phyloP scores from a whole-genome alignment of 2,329 filamentous ascomycete genomes.

The Colletotrichum shisoi region DNA sequence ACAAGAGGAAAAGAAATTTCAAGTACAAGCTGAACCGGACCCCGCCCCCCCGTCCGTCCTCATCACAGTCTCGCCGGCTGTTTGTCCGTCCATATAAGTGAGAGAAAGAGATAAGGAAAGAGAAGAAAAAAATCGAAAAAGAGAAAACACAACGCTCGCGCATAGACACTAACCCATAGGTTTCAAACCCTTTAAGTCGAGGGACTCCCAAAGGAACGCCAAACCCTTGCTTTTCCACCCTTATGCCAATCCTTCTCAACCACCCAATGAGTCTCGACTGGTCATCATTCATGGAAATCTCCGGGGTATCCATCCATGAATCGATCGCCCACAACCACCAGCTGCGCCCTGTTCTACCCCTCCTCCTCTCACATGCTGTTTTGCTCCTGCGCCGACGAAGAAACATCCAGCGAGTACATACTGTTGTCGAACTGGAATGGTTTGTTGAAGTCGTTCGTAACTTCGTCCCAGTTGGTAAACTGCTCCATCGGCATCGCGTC shows the following conservation, averaged over 20 bases:
- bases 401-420: constrained; percentile 48
- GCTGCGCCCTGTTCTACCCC: neutral
- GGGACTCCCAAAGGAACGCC: constrained; percentile 29
- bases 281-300: constrained; percentile 32
- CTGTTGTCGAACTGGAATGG: constrained; percentile 61
- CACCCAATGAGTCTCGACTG: constrained; percentile 27
- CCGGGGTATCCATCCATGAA: constrained; percentile 32
- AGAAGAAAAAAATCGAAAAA: constrained; percentile 22
- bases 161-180: constrained; percentile 14
- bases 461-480: constrained; percentile 59
- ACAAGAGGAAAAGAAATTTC: neutral
- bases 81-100: neutral
- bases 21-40: neutral
- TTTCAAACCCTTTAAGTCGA: constrained; percentile 3
- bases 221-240: constrained; percentile 33
- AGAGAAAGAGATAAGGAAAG: neutral
- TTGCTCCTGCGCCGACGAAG: constrained; percentile 29
- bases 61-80: too few relatives aligned
- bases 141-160: constrained; percentile 22
- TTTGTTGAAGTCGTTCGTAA: constrained; percentile 60
- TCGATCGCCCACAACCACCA: constrained; percentile 1
- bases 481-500: constrained; percentile 36
- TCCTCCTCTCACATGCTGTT: neutral
- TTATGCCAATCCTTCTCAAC: constrained; percentile 24
- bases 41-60: neutral